Evolutionary conservation across 2,329 filamentous ascomycete genomes (phyloP).

Genomic region (Aspergillus fructus): DNA sequence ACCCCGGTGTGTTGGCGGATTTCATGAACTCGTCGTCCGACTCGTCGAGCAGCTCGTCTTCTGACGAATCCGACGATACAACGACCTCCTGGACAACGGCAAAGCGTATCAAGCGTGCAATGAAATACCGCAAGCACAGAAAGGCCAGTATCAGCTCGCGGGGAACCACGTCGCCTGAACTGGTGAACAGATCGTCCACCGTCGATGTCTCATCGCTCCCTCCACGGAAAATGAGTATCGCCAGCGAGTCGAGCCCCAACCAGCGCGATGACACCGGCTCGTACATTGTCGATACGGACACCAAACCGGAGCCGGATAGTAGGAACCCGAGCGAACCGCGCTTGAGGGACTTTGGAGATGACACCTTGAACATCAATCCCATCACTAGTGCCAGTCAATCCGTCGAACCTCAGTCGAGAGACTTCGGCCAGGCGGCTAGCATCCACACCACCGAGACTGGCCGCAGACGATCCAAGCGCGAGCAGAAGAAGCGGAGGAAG

Average conservation of each 20-base stretch:
- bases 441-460: conserved; percentile 17
- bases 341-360: conserved; percentile 25
- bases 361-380: conserved; percentile 7
- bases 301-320: not conserved
- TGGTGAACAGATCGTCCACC: conserved; percentile 24
- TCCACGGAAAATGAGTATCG: conserved; percentile 20
- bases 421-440: conserved; percentile 24
- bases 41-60: conserved; percentile 53
- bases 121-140: conserved; percentile 68
- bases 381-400: conserved; percentile 23
- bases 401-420: conserved; percentile 27
- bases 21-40: conserved; percentile 65
- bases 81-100: conserved; percentile 70
- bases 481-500: conserved; percentile 18
- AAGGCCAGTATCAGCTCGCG: conserved; percentile 75
- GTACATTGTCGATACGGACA: conserved; percentile 20
- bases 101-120: conserved; percentile 72
- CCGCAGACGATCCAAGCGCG: conserved; percentile 20
- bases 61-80: conserved; percentile 66
- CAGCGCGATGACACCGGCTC: conserved; percentile 22
- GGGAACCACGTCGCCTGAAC: conserved; percentile 34
- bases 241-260: conserved; percentile 24
- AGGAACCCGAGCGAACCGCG: not conserved
- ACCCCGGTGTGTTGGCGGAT: conserved; percentile 78
- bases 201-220: conserved; percentile 13